Base-by-base conservation (phyloP, 2,329 filamentous ascomycete species). In the Mycogone perniciosa region DNA sequence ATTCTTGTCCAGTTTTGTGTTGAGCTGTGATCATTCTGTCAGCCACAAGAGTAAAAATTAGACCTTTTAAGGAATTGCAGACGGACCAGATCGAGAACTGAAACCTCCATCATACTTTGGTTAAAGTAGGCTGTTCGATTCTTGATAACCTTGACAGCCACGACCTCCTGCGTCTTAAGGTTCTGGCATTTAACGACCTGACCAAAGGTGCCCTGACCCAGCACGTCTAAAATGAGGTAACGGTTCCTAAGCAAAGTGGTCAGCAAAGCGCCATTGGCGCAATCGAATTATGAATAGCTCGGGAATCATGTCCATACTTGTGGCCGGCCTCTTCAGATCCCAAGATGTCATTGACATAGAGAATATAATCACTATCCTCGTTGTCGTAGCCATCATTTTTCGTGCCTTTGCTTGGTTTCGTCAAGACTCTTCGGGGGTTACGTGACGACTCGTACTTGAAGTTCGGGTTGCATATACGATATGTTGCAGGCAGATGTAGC, bases 81-180 rank as follows among this genome's bases (percentile, higher is more conserved):
- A 60, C 81, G 52, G 77, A 95, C 89, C 77, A 99, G 67, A 69
- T 99, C 93, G 52, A 99, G 77, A 27, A 99, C 93, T 2, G 93
- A 99, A 31, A 99, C 93, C 67, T 99, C 93, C 93, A 99, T 99
- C 93, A 99, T 99, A 69, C 93, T 97, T 70, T 99, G 93, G 66
- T 99, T 99, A 75, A 99, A 99, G 69, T 99, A 99, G 35, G 93
- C 93, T 2, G 93, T 99, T 62, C 92, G 85, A 70, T 99, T 99
- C 74, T 99, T 99, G 73, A 99, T 93, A 49, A 99, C 93, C 72
- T 99, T 99, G 59, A 99, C 93, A 4, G 93, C 93, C 41, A 99
- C 93, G 37, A 99, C 93, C 71, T 99, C 93, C 67, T 96, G 91
- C 1, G 93, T 97, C 73, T 96, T 96, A 61, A 99, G 72, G 62